These are phyloP conservation scores for Calonectria ilicicola DNA, from an alignment of 2,329 filamentous ascomycete genomes.

Conservation along the genomic window DNA sequence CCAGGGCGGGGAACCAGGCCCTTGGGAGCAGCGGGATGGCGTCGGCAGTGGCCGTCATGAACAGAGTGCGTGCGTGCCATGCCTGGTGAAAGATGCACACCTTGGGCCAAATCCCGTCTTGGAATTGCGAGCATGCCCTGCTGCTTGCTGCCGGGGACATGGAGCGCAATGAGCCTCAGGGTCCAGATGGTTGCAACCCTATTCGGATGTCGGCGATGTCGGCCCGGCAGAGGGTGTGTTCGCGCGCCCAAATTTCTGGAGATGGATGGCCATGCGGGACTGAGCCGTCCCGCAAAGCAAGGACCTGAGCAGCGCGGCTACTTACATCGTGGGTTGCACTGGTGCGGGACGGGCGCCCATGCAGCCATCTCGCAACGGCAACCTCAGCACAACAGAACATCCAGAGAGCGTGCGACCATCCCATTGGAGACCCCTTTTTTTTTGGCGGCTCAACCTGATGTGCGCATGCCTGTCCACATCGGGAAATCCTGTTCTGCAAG, in stretches of 20 bases:
- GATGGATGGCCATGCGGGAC: not conserved
- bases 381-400: not conserved
- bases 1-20: not conserved
- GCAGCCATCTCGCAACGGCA: not conserved
- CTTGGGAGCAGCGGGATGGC: conserved; percentile 7
- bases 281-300: conserved; percentile 17
- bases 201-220: conserved; percentile 14
- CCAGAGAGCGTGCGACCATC: not conserved
- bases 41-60: conserved; percentile 8
- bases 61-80: not conserved
- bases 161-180: conserved; percentile 5
- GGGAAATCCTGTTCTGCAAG: not conserved
- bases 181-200: conserved; percentile 7
- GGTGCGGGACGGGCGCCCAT: not conserved
- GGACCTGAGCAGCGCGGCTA: conserved; percentile 6
- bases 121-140: not conserved
- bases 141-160: conserved; percentile 1
- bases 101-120: not conserved
- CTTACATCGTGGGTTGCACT: not conserved
- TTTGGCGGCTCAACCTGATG: not conserved
- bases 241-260: no score
- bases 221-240: not conserved
- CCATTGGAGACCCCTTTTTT: not conserved
- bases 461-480: not conserved
- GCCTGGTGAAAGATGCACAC: not conserved